Evolutionary conservation across 208 protist genomes (phyloP), one percentile per base, ranked within the genome.

Genomic region (Acanthamoeba castellanii): DNA sequence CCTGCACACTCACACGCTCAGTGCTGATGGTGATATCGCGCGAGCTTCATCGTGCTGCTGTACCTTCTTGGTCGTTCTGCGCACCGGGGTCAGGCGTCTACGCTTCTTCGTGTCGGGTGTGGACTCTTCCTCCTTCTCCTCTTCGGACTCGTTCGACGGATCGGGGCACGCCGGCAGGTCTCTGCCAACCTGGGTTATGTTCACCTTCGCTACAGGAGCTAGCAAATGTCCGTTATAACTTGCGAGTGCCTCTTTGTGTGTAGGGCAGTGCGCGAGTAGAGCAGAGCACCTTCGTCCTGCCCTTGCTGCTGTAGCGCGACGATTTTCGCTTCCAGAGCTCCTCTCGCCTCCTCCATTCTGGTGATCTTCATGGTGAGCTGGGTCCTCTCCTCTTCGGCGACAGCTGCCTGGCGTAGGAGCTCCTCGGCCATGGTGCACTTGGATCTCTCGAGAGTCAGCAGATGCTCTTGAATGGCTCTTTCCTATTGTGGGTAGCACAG

Each of bases 61-160:
- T 37, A 72, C 66, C 81, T 88, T 88, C n/a, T 88, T 88, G 81
- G 25, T 32, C 25, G 74, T 30, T 82, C 45, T 61, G 37, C 78
- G 37, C 37, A 50, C 30, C 18, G 81, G 4, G 25, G 42, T 64
- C 9, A 22, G 70, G 3, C 81, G 42, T 25, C 64, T 88, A 18
- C 81, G 61, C 52, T 88, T 64, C 14, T 32, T 27, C n/a, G 34
- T 72, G 30, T 37, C 30, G 13, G 81, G 50, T 3, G 25, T 64
- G n/a, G 9, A 42, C n/a, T 22, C 25, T 0, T 85, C 76, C 2
- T 85, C 76, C 16, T 64, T 22, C 20, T 88, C 81, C 27, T 55
- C 27, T 66, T 88, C 45, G 11, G 37, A 59, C 25, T 85, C n/a
- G 32, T 88, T 88, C 27, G 81, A 88, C 20, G 81, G 81, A 42